phyloP scores from a whole-genome alignment of 2,329 filamentous ascomycete genomes.

The Chrysoporthe cubensis region DNA sequence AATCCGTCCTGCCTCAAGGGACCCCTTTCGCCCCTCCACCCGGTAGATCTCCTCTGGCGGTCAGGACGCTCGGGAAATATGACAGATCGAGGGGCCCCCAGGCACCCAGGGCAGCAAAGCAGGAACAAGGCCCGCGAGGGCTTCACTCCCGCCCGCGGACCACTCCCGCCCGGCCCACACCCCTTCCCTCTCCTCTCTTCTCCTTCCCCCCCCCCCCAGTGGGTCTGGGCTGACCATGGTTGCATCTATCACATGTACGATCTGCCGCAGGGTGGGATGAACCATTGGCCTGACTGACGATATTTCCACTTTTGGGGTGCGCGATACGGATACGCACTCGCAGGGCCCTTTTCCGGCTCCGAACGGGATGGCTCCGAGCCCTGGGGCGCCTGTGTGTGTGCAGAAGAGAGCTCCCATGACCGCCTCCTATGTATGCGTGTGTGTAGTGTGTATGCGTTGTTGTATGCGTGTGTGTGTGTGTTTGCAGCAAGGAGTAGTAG shows the following conservation, averaged over 20 bases:
- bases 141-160: background rate
- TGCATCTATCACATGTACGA: conserved; percentile 14
- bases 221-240: conserved; percentile 7
- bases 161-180: background rate
- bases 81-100: background rate
- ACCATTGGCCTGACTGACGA: conserved; percentile 17
- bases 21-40: background rate
- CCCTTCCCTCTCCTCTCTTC: no score
- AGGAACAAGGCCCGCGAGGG: background rate
- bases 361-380: no score
- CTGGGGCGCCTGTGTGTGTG: background rate
- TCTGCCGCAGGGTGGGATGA: conserved; percentile 5
- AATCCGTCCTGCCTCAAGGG: background rate
- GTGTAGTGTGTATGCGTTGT: no score
- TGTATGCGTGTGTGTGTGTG: background rate
- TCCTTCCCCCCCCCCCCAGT: background rate
- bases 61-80: background rate
- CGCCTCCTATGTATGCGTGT: background rate
- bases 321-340: background rate
- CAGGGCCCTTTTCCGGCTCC: background rate
- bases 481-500: background rate
- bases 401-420: background rate
- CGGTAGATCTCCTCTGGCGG: no score
- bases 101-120: background rate
- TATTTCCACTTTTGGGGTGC: background rate